Conservation (phyloP, 2,329 filamentous ascomycete genomes). For the Ramichloridium luteum region DNA sequence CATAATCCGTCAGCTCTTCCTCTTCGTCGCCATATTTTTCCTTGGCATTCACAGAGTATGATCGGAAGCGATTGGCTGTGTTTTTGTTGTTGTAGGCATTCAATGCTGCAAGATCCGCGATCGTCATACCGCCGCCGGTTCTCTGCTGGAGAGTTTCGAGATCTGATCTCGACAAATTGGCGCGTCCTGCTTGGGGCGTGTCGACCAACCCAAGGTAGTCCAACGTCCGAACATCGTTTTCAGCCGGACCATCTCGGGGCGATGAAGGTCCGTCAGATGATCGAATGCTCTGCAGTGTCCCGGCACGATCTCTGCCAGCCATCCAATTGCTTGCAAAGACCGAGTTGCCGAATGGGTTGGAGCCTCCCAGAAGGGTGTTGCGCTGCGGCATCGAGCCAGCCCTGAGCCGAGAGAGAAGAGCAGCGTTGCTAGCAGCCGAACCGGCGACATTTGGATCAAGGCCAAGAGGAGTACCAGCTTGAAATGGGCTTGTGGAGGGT, state of each 20-base stretch:
- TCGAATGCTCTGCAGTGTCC: slow-evolving; percentile 78
- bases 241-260: slow-evolving; percentile 69
- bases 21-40: slow-evolving; percentile 91
- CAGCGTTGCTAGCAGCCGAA: slow-evolving; percentile 47
- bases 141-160: slow-evolving; percentile 40
- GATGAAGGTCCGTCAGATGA: slow-evolving; percentile 81
- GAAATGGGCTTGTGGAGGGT: slow-evolving; percentile 77
- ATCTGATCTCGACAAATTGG: slow-evolving; percentile 54
- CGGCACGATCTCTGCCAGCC: slow-evolving; percentile 65
- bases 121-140: slow-evolving; percentile 38
- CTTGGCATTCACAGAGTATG: slow-evolving; percentile 97
- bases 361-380: slow-evolving; percentile 49
- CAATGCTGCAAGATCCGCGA: slow-evolving; percentile 63
- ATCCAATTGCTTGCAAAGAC: slow-evolving; percentile 84
- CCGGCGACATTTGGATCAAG: slow-evolving; percentile 35
- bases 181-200: slow-evolving; percentile 69
- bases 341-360: slow-evolving; percentile 69
- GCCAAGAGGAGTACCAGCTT: slow-evolving; percentile 42
- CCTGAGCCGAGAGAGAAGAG: slow-evolving; percentile 70
- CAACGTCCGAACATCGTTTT: slow-evolving; percentile 82
- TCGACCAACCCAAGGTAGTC: slow-evolving; percentile 94
- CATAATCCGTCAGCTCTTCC: slow-evolving; percentile 42
- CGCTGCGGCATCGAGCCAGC: slow-evolving; percentile 92
- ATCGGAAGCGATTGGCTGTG: slow-evolving; percentile 71
- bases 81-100: slow-evolving; percentile 66